Percentiles rank a stretch among this genome's conserved stretches.
phyloP scores from a whole-genome alignment of 768 basidiomycete genomes.

The Asterophora parasitica region DNA sequence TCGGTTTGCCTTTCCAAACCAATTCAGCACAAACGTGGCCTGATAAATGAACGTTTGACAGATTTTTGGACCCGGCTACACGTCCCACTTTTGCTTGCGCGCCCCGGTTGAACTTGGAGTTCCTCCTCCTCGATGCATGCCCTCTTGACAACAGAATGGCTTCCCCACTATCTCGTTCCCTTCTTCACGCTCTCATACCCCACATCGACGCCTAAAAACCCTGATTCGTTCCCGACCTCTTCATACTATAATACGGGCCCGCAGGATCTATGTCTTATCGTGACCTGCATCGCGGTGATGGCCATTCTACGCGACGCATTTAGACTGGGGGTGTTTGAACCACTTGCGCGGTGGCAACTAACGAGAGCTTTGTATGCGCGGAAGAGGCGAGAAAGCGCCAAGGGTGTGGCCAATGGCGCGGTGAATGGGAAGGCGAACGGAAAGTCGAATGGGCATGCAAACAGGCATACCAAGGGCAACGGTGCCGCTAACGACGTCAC shows the following conservation, averaged over 20 bases:
- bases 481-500: slow-evolving; percentile 18
- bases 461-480: slow-evolving; percentile 23
- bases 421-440: slow-evolving; percentile 26
- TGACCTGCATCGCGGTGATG: slow-evolving; percentile 82
- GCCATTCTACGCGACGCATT: slow-evolving; percentile 78
- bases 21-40: slow-evolving; percentile 12
- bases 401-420: slow-evolving; percentile 16
- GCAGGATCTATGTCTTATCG: slow-evolving; percentile 72
- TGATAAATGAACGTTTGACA: slow-evolving; percentile 10
- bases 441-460: slow-evolving; percentile 20
- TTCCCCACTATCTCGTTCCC: slow-evolving; percentile 53
- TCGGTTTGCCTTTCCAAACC: neutral
- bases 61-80: slow-evolving; percentile 7
- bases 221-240: slow-evolving; percentile 72
- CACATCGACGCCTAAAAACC: slow-evolving; percentile 43
- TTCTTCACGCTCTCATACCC: slow-evolving; percentile 77
- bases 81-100: neutral
- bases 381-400: slow-evolving; percentile 15
- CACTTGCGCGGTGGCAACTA: slow-evolving; percentile 78
- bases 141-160: slow-evolving; percentile 26
- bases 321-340: slow-evolving; percentile 71
- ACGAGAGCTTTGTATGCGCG: slow-evolving; percentile 41
- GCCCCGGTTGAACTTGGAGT: slow-evolving; percentile 21
- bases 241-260: slow-evolving; percentile 69
- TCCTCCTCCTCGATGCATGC: slow-evolving; percentile 14